Conservation (phyloP, 108 stramenopile species). For the Craspedostauros australis region DNA sequence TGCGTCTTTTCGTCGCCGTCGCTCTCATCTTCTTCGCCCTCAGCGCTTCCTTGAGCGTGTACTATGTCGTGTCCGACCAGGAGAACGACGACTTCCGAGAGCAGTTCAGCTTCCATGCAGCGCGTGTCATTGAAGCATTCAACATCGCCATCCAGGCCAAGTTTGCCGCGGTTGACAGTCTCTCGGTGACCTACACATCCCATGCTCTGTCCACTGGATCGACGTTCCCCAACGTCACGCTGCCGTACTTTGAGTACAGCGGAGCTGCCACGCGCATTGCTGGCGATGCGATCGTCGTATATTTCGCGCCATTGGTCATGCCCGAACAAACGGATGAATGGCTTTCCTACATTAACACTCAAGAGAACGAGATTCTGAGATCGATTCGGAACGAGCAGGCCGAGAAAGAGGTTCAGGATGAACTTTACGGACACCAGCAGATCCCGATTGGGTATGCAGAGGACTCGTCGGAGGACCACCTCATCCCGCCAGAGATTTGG, state of each 20-base stretch:
- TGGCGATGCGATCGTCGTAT: not conserved
- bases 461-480: no score
- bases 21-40: no score
- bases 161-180: not conserved
- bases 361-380: no score
- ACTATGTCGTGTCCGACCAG: constrained; percentile 42
- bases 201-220: not conserved
- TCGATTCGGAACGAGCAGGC: no score
- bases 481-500: no score
- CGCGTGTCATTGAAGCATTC: not conserved
- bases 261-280: not conserved
- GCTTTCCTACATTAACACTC: constrained; percentile 2
- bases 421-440: no score
- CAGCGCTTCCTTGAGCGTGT: no score
- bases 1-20: no score
- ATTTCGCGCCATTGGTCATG: not conserved
- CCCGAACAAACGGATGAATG: not conserved
- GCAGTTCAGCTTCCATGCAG: not conserved
- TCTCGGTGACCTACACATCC: not conserved
- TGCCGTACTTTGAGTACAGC: not conserved
- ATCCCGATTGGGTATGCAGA: no score
- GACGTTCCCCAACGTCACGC: constrained; percentile 9
- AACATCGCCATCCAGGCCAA: not conserved
- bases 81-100: constrained; percentile 1
- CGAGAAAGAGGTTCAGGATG: no score